Base-by-base conservation (phyloP, 768 basidiomycete genomes). In the Hemileccinum impolitum region DNA sequence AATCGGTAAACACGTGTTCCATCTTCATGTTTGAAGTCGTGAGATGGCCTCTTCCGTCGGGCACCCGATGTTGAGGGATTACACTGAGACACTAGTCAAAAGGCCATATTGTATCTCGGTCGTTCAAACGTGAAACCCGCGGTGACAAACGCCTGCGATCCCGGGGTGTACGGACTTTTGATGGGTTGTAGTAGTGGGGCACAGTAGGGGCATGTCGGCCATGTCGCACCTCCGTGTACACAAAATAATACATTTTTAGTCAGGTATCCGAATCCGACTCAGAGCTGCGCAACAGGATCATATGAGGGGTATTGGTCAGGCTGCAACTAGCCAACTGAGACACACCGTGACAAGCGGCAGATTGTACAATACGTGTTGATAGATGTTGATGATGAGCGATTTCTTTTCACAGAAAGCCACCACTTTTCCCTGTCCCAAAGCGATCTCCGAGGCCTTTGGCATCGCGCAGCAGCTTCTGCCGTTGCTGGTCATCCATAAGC, bases 401-500 rank as follows among this genome's bases (percentile, higher is more conserved):
- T 14, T 15, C 15, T 17, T 46, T 19, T 70, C 55, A 78, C 55
- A 78, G 55, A 58, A 87, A 90, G 0, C 84, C 80, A 3, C 87
- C 87, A 46, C 75, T 78, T 58, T 76, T 84, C 3, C 85, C 84
- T 37, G 77, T 70, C 14, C 90, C 90, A 63, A 97, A 97, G 45
- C 92, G 74, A 60, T 91, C 90, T 28, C 87, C 84, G 14, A 97
- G 72, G 6, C 84, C 82, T 53, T 80, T 82, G 11, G 93, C 86
- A 55, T 97, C 94, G 48, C 76, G 79, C 60, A 98, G 75, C 65
- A 91, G 75, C 61, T 82, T 83, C 47, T 79, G 75, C 53, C 95
- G 76, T 62, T 89, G 84, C 39, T 74, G 77, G 51, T 96, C 94
- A 60, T 91, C 93, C 90, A 99, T 88, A 26, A 96, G 73, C 43